A percentile compares a stretch with the other conserved stretches of the same genome.
phyloP scores from a whole-genome alignment of 2,329 filamentous ascomycete genomes.

The Alternaria gaisen region DNA sequence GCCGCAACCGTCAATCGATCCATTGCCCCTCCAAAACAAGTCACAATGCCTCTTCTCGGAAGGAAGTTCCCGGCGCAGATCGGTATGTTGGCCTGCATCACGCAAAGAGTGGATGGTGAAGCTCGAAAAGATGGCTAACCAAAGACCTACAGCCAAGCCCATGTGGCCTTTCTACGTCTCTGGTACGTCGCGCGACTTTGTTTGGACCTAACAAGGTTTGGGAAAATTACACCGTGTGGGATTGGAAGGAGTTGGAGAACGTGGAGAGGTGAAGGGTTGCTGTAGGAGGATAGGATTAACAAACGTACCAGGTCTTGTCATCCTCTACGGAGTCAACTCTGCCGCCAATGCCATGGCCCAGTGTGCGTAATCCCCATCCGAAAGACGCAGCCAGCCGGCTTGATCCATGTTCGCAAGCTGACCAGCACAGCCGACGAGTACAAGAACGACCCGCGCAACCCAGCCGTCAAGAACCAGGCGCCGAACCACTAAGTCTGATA shows the following conservation, averaged over 20 bases:
- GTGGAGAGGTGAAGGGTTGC: not conserved
- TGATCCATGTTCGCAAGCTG: constrained; percentile 22
- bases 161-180: constrained; percentile 94
- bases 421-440: constrained; percentile 78
- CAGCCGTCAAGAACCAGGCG: constrained; percentile 51
- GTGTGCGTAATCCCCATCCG: constrained; percentile 66
- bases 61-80: constrained; percentile 62
- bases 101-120: constrained; percentile 5
- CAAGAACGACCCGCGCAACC: constrained; percentile 97
- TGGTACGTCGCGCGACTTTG: constrained; percentile 69
- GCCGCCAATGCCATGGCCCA: constrained; percentile 78
- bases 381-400: not conserved
- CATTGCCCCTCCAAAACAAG: constrained; percentile 41
- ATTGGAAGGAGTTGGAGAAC: constrained; percentile 17
- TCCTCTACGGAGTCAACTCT: constrained; percentile 92
- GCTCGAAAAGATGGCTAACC: constrained; percentile 39
- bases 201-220: not conserved
- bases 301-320: constrained; percentile 71
- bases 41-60: constrained; percentile 58
- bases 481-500: constrained; percentile 42
- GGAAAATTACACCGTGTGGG: constrained; percentile 9
- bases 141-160: constrained; percentile 73
- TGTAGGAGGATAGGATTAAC: constrained; percentile 27
- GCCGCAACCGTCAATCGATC: constrained; percentile 41
- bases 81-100: constrained; percentile 51